Evolutionary conservation across 371 early-diverging fungal genomes (phyloP).

Genomic region (Apophysomyces ossiformis): DNA sequence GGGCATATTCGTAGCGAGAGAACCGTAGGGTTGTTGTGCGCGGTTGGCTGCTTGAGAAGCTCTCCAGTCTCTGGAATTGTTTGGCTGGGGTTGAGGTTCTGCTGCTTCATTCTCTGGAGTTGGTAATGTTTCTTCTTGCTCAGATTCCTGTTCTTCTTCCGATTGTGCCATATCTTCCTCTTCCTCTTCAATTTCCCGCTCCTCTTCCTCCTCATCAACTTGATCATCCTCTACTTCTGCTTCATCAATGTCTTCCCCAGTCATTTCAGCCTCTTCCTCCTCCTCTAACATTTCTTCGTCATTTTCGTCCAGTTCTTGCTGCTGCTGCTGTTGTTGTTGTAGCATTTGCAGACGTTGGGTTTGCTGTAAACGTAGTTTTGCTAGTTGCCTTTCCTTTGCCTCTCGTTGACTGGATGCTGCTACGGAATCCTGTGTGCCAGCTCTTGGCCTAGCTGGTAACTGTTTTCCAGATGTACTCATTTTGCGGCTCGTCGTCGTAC

Average conservation of each 20-base stretch:
- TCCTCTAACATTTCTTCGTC: slow-evolving; percentile 15
- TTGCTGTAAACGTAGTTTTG: slow-evolving; percentile 26
- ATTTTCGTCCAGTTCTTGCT: slow-evolving; percentile 3
- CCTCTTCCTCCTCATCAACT: slow-evolving; percentile 18
- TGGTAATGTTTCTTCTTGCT: slow-evolving; percentile 10
- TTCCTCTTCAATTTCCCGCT: slow-evolving; percentile 8
- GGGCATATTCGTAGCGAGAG: slow-evolving; percentile 35
- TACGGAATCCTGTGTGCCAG: slow-evolving; percentile 28
- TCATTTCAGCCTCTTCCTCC: slow-evolving; percentile 3
- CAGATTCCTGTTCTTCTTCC: slow-evolving; percentile 9
- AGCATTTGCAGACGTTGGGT: slow-evolving; percentile 23
- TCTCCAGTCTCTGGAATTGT: slow-evolving; percentile 14
- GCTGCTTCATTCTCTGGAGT: not conserved
- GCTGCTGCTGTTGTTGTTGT: slow-evolving; percentile 25
- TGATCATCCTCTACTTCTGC: slow-evolving; percentile 14
- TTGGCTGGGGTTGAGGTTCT: not conserved
- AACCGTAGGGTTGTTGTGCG: slow-evolving; percentile 34
- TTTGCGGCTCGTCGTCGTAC: slow-evolving; percentile 10
- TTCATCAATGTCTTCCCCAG: slow-evolving; percentile 7
- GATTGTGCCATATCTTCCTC: slow-evolving; percentile 15
- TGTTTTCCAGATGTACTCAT: slow-evolving; percentile 16
- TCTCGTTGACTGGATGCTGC: slow-evolving; percentile 18
- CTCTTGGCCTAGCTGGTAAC: slow-evolving; percentile 22
- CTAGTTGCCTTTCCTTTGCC: slow-evolving; percentile 25
- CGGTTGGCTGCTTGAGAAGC: slow-evolving; percentile 22